Percentiles rank a stretch among this genome's conserved stretches.
Evolutionary conservation across 306 rosid species (phyloP).

Genomic region (Quercus suber): DNA sequence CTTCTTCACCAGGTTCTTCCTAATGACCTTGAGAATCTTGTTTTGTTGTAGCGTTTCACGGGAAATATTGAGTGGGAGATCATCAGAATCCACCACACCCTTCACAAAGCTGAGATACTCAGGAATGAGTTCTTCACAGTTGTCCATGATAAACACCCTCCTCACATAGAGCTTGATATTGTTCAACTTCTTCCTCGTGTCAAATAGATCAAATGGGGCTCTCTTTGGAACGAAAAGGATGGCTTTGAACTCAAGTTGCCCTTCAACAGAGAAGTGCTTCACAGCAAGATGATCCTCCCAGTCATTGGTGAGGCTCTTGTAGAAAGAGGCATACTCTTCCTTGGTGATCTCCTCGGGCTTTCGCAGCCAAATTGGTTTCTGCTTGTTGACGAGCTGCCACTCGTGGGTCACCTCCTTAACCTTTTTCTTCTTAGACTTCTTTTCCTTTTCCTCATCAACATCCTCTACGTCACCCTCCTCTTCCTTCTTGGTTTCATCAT

Average conservation of each 20-base stretch:
- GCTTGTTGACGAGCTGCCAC: constrained; percentile 33
- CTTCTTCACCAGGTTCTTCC: constrained; percentile 36
- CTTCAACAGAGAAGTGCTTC: constrained; percentile 36
- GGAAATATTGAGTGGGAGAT: constrained; percentile 38
- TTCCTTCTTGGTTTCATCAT: constrained; percentile 20
- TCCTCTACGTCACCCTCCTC: constrained; percentile 33
- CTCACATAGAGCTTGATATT: constrained; percentile 34
- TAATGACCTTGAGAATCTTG: constrained; percentile 34
- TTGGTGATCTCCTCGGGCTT: constrained; percentile 28
- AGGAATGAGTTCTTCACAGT: constrained; percentile 34
- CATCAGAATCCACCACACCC: constrained; percentile 37
- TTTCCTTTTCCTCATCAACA: constrained; percentile 26
- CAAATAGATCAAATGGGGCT: constrained; percentile 28
- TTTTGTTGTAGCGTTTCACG: constrained; percentile 32
- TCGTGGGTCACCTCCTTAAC: constrained; percentile 26
- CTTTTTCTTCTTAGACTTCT: constrained; percentile 27
- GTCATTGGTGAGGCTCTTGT: constrained; percentile 35
- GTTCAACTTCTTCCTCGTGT: constrained; percentile 30
- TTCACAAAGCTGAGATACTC: constrained; percentile 31
- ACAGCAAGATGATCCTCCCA: constrained; percentile 32
- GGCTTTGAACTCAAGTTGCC: constrained; percentile 35
- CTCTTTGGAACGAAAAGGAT: constrained; percentile 24
- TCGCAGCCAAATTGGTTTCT: constrained; percentile 37
- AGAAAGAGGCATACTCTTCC: constrained; percentile 29
- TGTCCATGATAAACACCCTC: constrained; percentile 36